Evolutionary conservation across 352 stramenopile species (phyloP).

Genomic region (Phytophthora chlamydospora): DNA sequence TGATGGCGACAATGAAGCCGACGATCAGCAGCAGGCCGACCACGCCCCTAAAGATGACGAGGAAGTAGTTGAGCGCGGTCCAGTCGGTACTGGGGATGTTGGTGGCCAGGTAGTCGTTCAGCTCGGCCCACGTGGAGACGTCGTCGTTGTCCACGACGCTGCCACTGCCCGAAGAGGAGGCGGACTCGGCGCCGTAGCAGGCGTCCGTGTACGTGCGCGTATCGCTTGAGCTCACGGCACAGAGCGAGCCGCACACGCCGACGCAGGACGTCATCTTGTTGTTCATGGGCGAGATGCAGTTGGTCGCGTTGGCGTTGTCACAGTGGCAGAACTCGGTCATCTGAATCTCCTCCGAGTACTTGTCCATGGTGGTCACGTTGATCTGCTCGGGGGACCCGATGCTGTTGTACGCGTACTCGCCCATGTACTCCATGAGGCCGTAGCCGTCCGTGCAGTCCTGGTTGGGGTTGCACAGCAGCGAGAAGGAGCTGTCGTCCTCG

Average conservation of each 20-base stretch:
- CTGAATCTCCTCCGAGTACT: conserved; percentile 29
- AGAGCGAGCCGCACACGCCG: conserved; percentile 56
- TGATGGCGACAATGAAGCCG: conserved; percentile 45
- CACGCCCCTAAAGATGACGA: conserved; percentile 51
- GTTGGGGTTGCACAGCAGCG: conserved; percentile 60
- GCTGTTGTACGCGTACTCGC: conserved; percentile 65
- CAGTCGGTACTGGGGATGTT: conserved; percentile 54
- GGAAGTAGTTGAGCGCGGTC: conserved; percentile 53
- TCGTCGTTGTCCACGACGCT: conserved; percentile 15
- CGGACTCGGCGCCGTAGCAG: conserved; percentile 33
- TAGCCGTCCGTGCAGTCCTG: conserved; percentile 59
- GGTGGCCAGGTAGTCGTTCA: conserved; percentile 44
- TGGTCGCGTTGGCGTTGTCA: conserved; percentile 43
- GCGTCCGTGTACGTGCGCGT: conserved; percentile 48
- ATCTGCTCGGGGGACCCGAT: conserved; percentile 69
- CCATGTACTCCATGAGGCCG: conserved; percentile 66
- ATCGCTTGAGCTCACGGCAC: conserved; percentile 42
- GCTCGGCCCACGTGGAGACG: conserved; percentile 43
- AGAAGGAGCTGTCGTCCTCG: conserved; percentile 61
- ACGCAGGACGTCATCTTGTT: conserved; percentile 53
- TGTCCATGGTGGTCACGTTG: conserved; percentile 60
- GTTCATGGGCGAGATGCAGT: conserved; percentile 61
- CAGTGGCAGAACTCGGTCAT: conserved; percentile 53
- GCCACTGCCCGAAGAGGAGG: conserved; percentile 24
- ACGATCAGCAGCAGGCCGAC: conserved; percentile 47